Conservation (phyloP, 2,329 filamentous ascomycete genomes). For the Onygena corvina region DNA sequence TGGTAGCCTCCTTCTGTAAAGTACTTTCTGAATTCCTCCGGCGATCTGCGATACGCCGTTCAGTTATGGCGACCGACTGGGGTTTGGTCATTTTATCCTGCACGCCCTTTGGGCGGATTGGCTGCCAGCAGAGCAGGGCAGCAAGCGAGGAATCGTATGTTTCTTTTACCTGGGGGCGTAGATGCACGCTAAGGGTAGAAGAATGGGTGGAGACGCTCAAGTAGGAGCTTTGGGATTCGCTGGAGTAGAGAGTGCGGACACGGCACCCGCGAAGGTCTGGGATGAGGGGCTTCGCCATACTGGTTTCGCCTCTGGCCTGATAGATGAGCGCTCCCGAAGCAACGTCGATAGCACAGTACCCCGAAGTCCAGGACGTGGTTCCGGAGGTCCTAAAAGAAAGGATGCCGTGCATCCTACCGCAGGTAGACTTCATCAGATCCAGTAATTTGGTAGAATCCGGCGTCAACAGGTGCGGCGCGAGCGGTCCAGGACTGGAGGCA, state of each 20-base stretch:
- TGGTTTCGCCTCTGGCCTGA: slow-evolving; percentile 39
- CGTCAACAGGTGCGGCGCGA: slow-evolving; percentile 30
- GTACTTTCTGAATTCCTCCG: slow-evolving; percentile 38
- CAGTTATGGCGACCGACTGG: slow-evolving; percentile 34
- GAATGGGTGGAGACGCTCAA: slow-evolving; percentile 39
- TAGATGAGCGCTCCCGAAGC: slow-evolving; percentile 40
- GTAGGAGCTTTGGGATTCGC: slow-evolving; percentile 35
- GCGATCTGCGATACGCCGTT: slow-evolving; percentile 33
- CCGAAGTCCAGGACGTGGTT: slow-evolving; percentile 37
- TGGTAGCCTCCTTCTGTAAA: slow-evolving; percentile 56
- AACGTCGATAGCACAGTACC: slow-evolving; percentile 42
- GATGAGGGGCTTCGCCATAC: slow-evolving; percentile 38
- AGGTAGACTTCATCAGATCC: slow-evolving; percentile 42
- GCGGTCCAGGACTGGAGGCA: slow-evolving; percentile 21
- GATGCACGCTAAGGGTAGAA: slow-evolving; percentile 37
- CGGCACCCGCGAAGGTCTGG: slow-evolving; percentile 40
- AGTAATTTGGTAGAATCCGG: slow-evolving; percentile 39
- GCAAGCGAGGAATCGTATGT: slow-evolving; percentile 43
- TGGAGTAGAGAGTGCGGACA: slow-evolving; percentile 38
- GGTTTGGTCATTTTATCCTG: slow-evolving; percentile 41
- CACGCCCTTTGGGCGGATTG: slow-evolving; percentile 39
- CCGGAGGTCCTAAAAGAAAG: slow-evolving; percentile 38
- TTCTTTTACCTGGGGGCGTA: slow-evolving; percentile 39
- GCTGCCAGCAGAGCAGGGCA: slow-evolving; percentile 42
- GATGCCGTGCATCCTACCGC: slow-evolving; percentile 42